Percentiles rank a stretch among this genome's conserved stretches.
These are phyloP conservation scores for Kwoniella europaea DNA, from an alignment of 768 basidiomycete genomes.

Conservation along the genomic window DNA sequence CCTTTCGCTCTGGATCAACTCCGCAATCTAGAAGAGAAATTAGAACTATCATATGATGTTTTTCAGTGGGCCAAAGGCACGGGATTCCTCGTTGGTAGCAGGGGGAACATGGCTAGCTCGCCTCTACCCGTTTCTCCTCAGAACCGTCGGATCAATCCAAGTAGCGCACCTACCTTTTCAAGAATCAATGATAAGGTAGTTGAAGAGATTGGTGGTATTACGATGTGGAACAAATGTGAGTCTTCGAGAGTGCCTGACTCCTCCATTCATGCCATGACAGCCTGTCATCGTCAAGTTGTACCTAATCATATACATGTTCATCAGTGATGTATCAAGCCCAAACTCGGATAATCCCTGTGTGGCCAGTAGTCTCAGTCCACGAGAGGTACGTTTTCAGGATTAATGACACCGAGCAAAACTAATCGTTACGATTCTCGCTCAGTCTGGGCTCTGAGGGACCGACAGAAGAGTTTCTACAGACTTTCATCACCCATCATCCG, in stretches of 20 bases:
- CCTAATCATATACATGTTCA: neutral
- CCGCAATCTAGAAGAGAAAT: neutral
- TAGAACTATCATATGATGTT: constrained; percentile 3
- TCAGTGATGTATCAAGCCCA: constrained; percentile 7
- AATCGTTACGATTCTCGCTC: neutral
- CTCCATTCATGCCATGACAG: too few relatives aligned
- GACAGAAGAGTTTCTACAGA: constrained; percentile 13
- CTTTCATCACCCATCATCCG: constrained; percentile 11
- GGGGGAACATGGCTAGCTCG: constrained; percentile 5
- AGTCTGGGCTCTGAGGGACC: constrained; percentile 12
- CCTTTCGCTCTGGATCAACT: constrained; percentile 1
- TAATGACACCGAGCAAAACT: neutral
- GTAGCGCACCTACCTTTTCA: constrained; percentile 3
- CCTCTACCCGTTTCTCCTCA: neutral
- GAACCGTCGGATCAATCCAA: neutral
- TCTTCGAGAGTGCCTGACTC: too few relatives aligned
- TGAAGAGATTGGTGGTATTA: constrained; percentile 6
- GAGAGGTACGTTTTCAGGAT: constrained; percentile 10
- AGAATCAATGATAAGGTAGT: constrained; percentile 12
- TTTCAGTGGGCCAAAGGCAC: constrained; percentile 8
- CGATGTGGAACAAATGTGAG: constrained; percentile 13
- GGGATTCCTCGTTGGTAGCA: constrained; percentile 8
- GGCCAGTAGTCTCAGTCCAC: constrained; percentile 14
- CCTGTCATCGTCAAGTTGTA: too few relatives aligned
- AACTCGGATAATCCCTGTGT: constrained; percentile 6